Evolutionary conservation across 1,284 basidiomycete species (phyloP).

Genomic region (Cutaneotrichosporon mucoides): DNA sequence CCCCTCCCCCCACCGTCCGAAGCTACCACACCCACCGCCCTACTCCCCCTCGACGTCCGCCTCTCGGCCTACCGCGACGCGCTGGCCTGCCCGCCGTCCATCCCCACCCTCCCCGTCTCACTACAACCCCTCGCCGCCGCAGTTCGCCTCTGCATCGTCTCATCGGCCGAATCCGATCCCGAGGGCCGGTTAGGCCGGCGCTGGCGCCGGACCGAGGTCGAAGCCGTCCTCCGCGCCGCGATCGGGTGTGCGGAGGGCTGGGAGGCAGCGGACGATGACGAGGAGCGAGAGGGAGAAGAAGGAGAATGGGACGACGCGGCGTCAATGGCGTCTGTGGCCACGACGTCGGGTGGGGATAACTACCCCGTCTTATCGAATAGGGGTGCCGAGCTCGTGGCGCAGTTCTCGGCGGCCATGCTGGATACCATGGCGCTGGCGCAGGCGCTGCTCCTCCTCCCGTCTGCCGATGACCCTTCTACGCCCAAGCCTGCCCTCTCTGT

Average conservation of each 20-base stretch:
- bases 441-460: constrained; percentile 31
- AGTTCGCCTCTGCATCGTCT: constrained; percentile 44
- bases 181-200: constrained; percentile 12
- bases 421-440: constrained; percentile 39
- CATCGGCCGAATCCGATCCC: constrained; percentile 42
- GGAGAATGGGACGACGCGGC: constrained; percentile 1
- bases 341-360: not conserved
- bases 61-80: constrained; percentile 58
- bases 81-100: constrained; percentile 55
- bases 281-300: not conserved
- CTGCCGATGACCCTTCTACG: not conserved
- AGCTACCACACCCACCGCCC: constrained; percentile 31
- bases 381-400: constrained; percentile 67
- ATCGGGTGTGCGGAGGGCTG: constrained; percentile 28
- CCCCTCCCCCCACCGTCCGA: constrained; percentile 31
- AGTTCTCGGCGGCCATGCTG: constrained; percentile 57
- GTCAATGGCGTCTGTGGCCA: not conserved
- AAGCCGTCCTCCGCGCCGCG: constrained; percentile 58
- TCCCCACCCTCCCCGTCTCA: constrained; percentile 45
- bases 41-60: constrained; percentile 56
- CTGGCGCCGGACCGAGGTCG: constrained; percentile 68
- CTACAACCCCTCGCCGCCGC: constrained; percentile 37
- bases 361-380: constrained; percentile 52
- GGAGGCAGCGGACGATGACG: constrained; percentile 12
- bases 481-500: no score